Evolutionary conservation across 768 basidiomycete genomes (phyloP).

Genomic region (Hypholoma sublateritium): DNA sequence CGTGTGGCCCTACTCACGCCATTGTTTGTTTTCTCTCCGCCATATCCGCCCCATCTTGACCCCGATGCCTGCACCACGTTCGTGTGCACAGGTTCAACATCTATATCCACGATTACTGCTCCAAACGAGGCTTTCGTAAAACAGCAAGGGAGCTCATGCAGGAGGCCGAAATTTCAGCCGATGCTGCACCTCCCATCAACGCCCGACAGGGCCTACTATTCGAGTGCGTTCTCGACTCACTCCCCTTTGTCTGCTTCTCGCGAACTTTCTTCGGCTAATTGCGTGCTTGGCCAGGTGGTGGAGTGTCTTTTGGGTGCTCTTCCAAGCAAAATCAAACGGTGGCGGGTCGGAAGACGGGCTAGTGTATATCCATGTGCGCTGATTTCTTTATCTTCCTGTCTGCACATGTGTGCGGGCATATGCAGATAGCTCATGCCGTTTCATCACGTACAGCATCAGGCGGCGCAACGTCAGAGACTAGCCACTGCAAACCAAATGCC

Average conservation of each 20-base stretch:
- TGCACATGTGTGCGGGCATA: slow-evolving; percentile 9
- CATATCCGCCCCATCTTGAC: slow-evolving; percentile 4
- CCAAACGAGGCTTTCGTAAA: slow-evolving; percentile 74
- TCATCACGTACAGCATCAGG: slow-evolving; percentile 22
- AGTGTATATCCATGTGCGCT: slow-evolving; percentile 65
- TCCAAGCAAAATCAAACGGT: slow-evolving; percentile 75
- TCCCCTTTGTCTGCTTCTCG: slow-evolving; percentile 14
- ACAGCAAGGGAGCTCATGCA: slow-evolving; percentile 65
- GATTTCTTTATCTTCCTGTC: slow-evolving; percentile 13
- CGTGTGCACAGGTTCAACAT: slow-evolving; percentile 71
- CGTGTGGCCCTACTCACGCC: slow-evolving; percentile 1
- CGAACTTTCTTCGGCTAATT: slow-evolving; percentile 5
- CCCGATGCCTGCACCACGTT: not conserved
- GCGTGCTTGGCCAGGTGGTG: slow-evolving; percentile 60
- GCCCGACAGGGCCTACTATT: slow-evolving; percentile 82
- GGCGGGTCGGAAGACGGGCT: slow-evolving; percentile 69
- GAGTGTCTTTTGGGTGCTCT: slow-evolving; percentile 87
- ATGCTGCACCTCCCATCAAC: slow-evolving; percentile 75
- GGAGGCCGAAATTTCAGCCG: slow-evolving; percentile 66
- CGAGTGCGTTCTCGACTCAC: slow-evolving; percentile 52
- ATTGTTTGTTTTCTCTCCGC: slow-evolving; percentile 6
- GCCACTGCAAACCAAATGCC: slow-evolving; percentile 3
- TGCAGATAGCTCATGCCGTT: slow-evolving; percentile 4
- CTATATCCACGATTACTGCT: slow-evolving; percentile 85
- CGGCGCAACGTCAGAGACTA: slow-evolving; percentile 27